A percentile compares a stretch with the other conserved stretches of the same genome.
These are phyloP conservation scores for Nephelium lappaceum DNA, from an alignment of 345 rosid species.

Conservation along the genomic window DNA sequence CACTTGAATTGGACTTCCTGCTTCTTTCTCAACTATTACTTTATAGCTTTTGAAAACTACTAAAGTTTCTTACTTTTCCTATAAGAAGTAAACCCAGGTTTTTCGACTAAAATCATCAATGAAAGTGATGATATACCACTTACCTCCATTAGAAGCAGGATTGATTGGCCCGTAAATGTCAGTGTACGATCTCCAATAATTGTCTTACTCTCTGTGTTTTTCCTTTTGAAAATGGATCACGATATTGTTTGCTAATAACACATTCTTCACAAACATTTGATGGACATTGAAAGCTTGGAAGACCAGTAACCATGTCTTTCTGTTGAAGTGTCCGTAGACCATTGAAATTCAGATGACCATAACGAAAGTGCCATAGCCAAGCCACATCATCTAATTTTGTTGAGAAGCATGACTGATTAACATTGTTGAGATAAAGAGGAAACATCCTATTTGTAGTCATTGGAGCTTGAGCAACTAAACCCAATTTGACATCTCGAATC, in stretches of 20 bases:
- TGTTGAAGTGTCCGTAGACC: too few relatives aligned
- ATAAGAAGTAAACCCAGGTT: neutral
- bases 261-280: too few relatives aligned
- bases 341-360: too few relatives aligned
- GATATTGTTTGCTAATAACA: neutral
- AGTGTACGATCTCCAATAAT: neutral
- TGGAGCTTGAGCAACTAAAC: too few relatives aligned
- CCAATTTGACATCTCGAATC: too few relatives aligned
- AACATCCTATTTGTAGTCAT: too few relatives aligned
- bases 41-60: neutral
- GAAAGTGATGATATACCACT: neutral
- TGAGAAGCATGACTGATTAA: too few relatives aligned
- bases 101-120: neutral
- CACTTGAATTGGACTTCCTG: neutral
- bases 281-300: too few relatives aligned
- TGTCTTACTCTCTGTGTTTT: neutral
- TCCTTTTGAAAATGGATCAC: neutral
- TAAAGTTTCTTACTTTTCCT: neutral
- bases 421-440: too few relatives aligned
- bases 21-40: neutral
- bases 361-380: too few relatives aligned
- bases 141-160: neutral
- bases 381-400: too few relatives aligned
- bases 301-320: too few relatives aligned
- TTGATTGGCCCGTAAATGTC: neutral